These are phyloP conservation scores for Diplodia scrobiculata DNA, from an alignment of 2,329 filamentous ascomycete genomes.

Conservation along the genomic window DNA sequence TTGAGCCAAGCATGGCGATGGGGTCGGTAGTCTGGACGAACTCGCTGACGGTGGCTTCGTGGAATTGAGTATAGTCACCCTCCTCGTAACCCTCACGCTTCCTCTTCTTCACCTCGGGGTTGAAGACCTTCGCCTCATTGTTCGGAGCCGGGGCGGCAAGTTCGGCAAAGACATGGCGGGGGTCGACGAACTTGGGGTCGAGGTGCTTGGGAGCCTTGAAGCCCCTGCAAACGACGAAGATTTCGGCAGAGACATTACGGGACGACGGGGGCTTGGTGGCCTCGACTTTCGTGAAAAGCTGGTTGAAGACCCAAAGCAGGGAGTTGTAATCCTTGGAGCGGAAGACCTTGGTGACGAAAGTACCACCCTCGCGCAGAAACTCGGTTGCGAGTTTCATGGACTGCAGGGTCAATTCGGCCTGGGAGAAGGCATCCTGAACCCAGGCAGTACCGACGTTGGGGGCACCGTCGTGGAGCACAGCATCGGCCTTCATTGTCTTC, in stretches of 20 bases:
- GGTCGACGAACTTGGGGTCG: conserved; percentile 89
- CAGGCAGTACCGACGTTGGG: conserved; percentile 97
- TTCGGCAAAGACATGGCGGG: conserved; percentile 88
- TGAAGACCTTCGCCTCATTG: conserved; percentile 97
- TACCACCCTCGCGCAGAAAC: conserved; percentile 84
- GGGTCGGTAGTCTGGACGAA: conserved; percentile 94
- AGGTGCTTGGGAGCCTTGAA: conserved; percentile 94
- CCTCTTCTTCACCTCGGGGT: conserved; percentile 94
- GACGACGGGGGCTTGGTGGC: conserved; percentile 96
- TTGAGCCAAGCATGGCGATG: conserved; percentile 82
- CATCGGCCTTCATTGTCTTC: conserved; percentile 95
- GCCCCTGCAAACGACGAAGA: conserved; percentile 94
- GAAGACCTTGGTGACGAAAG: conserved; percentile 97
- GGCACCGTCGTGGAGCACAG: conserved; percentile 92
- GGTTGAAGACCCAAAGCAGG: conserved; percentile 95
- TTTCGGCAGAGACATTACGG: conserved; percentile 94
- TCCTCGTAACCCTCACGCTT: conserved; percentile 98
- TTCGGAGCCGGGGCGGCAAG: conserved; percentile 82
- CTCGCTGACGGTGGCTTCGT: conserved; percentile 82
- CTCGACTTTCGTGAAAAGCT: conserved; percentile 92
- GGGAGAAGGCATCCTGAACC: conserved; percentile 97
- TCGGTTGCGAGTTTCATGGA: conserved; percentile 92
- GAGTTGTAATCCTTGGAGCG: conserved; percentile 96
- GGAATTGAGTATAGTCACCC: conserved; percentile 89
- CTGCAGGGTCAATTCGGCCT: conserved; percentile 88